A percentile compares a stretch with the other conserved stretches of the same genome.
Conservation (phyloP, 352 stramenopile species). For the Stephanocyclus meneghinianus region DNA sequence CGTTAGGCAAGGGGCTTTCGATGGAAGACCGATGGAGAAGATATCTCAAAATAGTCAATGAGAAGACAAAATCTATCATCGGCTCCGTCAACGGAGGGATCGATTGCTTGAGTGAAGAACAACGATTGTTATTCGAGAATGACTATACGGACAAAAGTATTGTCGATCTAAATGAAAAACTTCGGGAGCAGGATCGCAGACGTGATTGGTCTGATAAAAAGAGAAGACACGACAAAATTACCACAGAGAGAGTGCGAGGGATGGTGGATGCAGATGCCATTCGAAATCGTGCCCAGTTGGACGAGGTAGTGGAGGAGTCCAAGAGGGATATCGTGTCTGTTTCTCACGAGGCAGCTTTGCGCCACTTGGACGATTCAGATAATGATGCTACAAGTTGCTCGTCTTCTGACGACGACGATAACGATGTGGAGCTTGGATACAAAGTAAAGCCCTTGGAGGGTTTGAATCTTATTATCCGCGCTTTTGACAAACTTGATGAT, state of each 20-base stretch:
- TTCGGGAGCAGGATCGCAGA: constrained; percentile 7
- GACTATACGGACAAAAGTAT: constrained; percentile 32
- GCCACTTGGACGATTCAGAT: constrained; percentile 14
- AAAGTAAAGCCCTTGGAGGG: constrained; percentile 61
- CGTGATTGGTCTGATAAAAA: constrained; percentile 50
- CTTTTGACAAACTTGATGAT: constrained; percentile 65
- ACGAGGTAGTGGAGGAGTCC: constrained; percentile 71
- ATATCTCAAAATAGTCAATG: constrained; percentile 69
- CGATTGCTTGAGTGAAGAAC: constrained; percentile 63
- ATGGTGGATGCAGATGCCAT: constrained; percentile 57
- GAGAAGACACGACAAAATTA: constrained; percentile 62
- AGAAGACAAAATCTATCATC: constrained; percentile 60
- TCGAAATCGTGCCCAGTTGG: constrained; percentile 56
- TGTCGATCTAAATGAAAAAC: not conserved
- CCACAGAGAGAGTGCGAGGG: constrained; percentile 62
- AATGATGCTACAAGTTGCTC: constrained; percentile 23
- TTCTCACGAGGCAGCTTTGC: not conserved
- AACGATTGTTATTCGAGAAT: constrained; percentile 73
- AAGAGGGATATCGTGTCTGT: constrained; percentile 37
- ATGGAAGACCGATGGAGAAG: constrained; percentile 57
- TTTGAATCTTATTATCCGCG: constrained; percentile 63
- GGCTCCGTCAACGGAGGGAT: constrained; percentile 24
- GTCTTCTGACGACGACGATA: constrained; percentile 58
- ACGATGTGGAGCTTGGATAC: constrained; percentile 47
- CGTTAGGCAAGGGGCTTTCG: constrained; percentile 46